These are phyloP conservation scores for Podaxis rugospora DNA, from an alignment of 768 basidiomycete species.

Conservation along the genomic window DNA sequence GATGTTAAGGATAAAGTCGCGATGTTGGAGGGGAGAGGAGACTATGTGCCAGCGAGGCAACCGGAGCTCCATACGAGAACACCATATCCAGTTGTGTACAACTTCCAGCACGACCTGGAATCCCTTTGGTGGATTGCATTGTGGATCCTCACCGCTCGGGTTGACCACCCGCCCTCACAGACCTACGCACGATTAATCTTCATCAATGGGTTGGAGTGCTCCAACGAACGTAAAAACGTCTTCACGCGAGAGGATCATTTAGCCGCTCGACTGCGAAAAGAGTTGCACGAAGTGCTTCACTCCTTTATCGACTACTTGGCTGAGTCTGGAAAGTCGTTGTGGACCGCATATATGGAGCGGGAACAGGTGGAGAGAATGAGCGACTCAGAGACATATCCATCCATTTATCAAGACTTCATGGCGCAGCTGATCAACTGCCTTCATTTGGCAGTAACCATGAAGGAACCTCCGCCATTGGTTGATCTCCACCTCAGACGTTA, in stretches of 20 bases:
- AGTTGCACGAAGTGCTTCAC: too few relatives aligned
- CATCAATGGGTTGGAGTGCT: background rate
- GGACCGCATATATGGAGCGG: too few relatives aligned
- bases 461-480: too few relatives aligned
- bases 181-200: background rate
- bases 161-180: background rate
- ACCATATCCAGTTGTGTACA: background rate
- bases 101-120: constrained; percentile 6
- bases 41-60: background rate
- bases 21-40: background rate
- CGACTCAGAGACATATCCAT: too few relatives aligned
- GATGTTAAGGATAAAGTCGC: background rate
- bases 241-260: background rate
- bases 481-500: too few relatives aligned
- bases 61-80: background rate
- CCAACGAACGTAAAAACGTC: background rate
- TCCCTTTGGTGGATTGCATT: constrained; percentile 5
- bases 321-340: too few relatives aligned
- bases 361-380: too few relatives aligned
- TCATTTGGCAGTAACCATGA: too few relatives aligned
- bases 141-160: background rate
- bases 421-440: too few relatives aligned
- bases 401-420: too few relatives aligned
- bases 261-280: too few relatives aligned
- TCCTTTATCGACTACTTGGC: too few relatives aligned